phyloP scores from a whole-genome alignment of 2,329 filamentous ascomycete species.

The Phaeosphaeria sp. region DNA sequence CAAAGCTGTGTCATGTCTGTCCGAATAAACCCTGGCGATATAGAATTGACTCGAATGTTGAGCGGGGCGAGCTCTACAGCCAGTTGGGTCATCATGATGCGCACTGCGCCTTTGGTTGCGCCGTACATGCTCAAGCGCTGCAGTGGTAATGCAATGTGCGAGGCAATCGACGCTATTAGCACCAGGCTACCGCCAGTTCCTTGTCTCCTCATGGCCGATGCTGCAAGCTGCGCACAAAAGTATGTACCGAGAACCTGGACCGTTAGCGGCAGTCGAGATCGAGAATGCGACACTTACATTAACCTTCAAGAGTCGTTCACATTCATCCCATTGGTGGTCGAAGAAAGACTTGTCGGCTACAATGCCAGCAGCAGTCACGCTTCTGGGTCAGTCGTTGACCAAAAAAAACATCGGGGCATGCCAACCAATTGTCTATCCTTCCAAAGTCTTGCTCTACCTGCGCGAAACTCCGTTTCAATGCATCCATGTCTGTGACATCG shows the following conservation, averaged over 20 bases:
- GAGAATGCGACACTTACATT: constrained; percentile 1
- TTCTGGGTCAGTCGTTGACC: not conserved
- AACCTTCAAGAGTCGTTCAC: constrained; percentile 1
- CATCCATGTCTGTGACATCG: constrained; percentile 3
- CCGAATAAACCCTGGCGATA: constrained; percentile 11
- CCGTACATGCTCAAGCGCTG: constrained; percentile 4
- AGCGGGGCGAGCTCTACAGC: constrained; percentile 9
- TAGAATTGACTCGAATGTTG: constrained; percentile 11
- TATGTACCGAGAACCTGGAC: constrained; percentile 7
- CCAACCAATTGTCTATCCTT: not conserved
- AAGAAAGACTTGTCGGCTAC: constrained; percentile 4
- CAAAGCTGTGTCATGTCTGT: constrained; percentile 4
- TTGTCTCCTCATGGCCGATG: not conserved
- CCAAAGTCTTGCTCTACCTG: not conserved
- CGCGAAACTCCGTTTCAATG: constrained; percentile 1
- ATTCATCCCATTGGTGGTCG: constrained; percentile 2
- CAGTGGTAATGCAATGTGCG: constrained; percentile 3
- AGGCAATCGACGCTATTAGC: constrained; percentile 6
- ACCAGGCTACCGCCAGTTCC: constrained; percentile 1
- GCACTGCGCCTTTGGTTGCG: constrained; percentile 7
- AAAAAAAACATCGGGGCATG: not conserved
- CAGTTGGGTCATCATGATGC: constrained; percentile 3
- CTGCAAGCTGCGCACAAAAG: constrained; percentile 5
- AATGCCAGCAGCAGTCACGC: constrained; percentile 6
- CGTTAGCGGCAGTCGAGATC: not conserved